Base-by-base conservation (phyloP, 768 basidiomycete genomes). In the Tricholoma matsutake region DNA sequence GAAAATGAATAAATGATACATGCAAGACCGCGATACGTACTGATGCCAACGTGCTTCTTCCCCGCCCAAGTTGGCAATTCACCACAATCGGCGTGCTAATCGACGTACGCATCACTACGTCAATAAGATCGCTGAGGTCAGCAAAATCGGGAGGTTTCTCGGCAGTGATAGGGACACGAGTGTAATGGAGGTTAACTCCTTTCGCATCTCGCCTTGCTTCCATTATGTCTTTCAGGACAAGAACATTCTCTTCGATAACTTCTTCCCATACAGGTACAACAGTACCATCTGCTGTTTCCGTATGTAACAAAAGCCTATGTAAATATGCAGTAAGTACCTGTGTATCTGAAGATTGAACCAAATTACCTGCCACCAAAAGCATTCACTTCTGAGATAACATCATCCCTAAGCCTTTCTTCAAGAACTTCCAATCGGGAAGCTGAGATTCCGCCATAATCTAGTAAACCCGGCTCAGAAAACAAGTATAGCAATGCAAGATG, bases 201-300 rank as follows among this genome's bases (percentile, higher is more conserved):
- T 79, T 74, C 0, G 72, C 69, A 20, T 75, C 68, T 28, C 70
- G 73, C 49, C 83, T 81, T 3, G 82, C 75, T 13, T 78, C 83
- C 95, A 98, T 98, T 62, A 96, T 84, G 55, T 97, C 93, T 69
- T 91, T 91, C 43, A 97, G 79, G 1, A 93, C 91, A 31, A 86
- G 83, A 13, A 98, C 88, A 64, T 92, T 81, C 8, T 81, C 76
- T 34, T 80, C 72, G 41, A 81, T 81, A 3, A 92, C 93, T 64
- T 94, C 91, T 72, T 98, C 96, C 96, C 96, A 99, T 1, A 97
- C 80, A 0, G 97, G 96, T 5, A 95, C 84, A 6, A 99, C 91
- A 5, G 91, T 83, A 5, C 96, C 95, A 63, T 95, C 92, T 0
- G 83, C 67, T 0, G 89, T 87, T 76, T 99, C 97, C 1, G 92